Conservation (phyloP, 73 alveolate species). For the Paramecium octaurelia region DNA sequence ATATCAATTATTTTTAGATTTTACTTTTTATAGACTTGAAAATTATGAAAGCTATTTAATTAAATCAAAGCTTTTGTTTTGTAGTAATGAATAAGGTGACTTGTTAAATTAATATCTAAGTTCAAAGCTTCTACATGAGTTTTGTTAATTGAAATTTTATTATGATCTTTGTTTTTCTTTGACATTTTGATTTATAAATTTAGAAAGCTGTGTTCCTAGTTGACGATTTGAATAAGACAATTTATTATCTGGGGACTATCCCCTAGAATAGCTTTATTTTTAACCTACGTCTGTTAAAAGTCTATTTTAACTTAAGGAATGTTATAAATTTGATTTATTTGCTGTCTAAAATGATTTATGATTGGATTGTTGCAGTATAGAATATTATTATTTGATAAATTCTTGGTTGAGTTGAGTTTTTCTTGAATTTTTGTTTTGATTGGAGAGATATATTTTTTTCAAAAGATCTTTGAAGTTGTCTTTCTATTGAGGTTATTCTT, state of each 20-base stretch:
- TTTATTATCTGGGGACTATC: constrained; percentile 31
- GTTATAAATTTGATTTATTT: not conserved
- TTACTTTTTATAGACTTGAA: not conserved
- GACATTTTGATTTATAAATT: not conserved
- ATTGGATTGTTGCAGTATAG: not conserved
- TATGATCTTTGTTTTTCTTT: not conserved
- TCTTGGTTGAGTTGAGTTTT: not conserved
- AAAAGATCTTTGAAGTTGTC: constrained; percentile 15
- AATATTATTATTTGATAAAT: not conserved
- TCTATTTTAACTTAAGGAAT: constrained; percentile 3
- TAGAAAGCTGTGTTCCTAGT: not conserved
- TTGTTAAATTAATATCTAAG: not conserved
- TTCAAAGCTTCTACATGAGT: constrained; percentile 25
- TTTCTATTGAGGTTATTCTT: not conserved
- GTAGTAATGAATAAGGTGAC: not conserved
- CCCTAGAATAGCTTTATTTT: constrained; percentile 16
- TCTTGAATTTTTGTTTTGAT: not conserved
- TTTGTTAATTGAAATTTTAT: not conserved
- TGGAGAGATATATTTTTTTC: constrained; percentile 26
- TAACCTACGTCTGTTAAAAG: not conserved
- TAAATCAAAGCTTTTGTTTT: not conserved
- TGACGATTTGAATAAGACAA: not conserved
- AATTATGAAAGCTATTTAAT: not conserved
- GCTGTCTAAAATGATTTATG: not conserved
- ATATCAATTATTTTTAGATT: not conserved